Base-by-base conservation (phyloP, 2,329 filamentous ascomycete species). In the Cladosporium oxysporum region DNA sequence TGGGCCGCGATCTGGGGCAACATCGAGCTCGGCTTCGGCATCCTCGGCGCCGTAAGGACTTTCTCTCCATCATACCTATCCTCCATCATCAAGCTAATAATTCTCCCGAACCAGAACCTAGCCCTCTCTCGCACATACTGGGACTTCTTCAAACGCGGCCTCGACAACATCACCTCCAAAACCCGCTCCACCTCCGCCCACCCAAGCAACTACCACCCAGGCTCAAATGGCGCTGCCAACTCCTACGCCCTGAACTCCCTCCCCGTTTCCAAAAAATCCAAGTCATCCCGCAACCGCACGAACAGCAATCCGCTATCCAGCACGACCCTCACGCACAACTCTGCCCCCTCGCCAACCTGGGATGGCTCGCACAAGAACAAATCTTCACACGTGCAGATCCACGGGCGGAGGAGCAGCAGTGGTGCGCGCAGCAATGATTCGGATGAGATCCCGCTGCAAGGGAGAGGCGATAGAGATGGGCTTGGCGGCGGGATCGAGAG, bases 1-100 rank as follows among this genome's bases (percentile, higher is more conserved):
- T 71, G 72, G 31, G 71, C 71, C 6, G 72, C 72, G 10, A 73
- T 74, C 33, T 74, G 72, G 72, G 68, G 71, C 26, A 72, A 71
- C 37, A 69, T 70, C 33, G 72, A 74, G 57, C 64, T 74, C 6
- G 69, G 71, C 57, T 69, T 74, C 12, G 71, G 72, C 14, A 74
- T 74, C 28, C 71, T 72, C 37, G 72, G 71, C 7, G 71, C 72
- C 12, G 63, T 65, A 60, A 33, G 63, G 55, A 11, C 28, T 21
- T 2, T 18, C 12, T 16, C 2, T 50, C 41, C n/a, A 14, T 10
- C 1, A n/a, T 16, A 47, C 2, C 14, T 7, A 21, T 12, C 26
- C 14, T 26, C n/a, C 21, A 10, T 3, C 26, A 14, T 23, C 33
- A 23, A 23, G 16, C 55, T 52, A 41, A 65, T 29, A 50, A 6